Percentiles rank a stretch among this genome's conserved stretches.
Conservation (phyloP, 331 rosid species). For the Phaseolus coccineus region DNA sequence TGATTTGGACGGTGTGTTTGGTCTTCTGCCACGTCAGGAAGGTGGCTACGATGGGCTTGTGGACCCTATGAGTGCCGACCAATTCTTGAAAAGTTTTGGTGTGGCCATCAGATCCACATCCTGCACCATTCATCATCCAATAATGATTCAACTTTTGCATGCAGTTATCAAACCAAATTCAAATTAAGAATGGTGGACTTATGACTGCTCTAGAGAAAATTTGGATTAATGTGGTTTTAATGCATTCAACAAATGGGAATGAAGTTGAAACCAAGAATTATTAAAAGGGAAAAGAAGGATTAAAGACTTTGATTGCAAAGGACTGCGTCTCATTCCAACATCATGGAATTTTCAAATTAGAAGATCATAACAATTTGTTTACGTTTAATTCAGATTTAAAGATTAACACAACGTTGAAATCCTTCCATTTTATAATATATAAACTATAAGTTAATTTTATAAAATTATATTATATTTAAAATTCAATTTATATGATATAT, state of each 20-base stretch:
- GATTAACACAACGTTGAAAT: not conserved
- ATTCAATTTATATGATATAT: too few species aligned
- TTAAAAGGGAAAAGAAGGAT: not conserved
- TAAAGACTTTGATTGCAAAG: not conserved
- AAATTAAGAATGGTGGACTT: not conserved
- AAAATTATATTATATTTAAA: too few species aligned
- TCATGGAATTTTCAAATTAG: not conserved
- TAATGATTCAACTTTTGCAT: not conserved
- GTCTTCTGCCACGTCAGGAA: slow-evolving; percentile 48
- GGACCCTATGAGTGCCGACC: slow-evolving; percentile 54
- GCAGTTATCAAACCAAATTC: slow-evolving; percentile 11
- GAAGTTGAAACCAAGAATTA: not conserved
- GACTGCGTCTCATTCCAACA: not conserved
- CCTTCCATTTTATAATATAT: too few species aligned
- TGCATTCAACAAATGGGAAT: slow-evolving; percentile 27
- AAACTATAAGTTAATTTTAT: too few species aligned
- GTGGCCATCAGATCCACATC: slow-evolving; percentile 38
- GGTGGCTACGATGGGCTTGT: slow-evolving; percentile 48
- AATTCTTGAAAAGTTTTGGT: slow-evolving; percentile 22
- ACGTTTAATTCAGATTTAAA: slow-evolving; percentile 15
- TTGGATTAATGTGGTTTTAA: not conserved
- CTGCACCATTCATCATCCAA: slow-evolving; percentile 27
- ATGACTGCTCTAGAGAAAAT: not conserved
- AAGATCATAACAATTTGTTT: not conserved
- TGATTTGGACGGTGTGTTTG: slow-evolving; percentile 2